Base-by-base conservation (phyloP, 148 eudicot genomes). In the Cornus florida region DNA sequence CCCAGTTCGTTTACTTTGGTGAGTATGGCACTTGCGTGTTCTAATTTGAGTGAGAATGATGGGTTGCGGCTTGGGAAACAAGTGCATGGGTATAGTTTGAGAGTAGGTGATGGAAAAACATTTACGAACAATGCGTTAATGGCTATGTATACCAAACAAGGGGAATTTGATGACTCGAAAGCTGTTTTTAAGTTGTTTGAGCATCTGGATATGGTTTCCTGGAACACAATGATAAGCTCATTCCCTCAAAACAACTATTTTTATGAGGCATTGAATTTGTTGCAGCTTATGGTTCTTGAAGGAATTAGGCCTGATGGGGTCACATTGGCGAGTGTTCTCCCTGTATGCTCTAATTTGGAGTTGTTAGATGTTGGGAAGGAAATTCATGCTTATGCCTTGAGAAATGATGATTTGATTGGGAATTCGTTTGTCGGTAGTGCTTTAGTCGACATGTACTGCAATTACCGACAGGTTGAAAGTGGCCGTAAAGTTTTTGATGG, bases 391-490 rank as follows among this genome's bases (percentile, higher is more conserved):
- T 95, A 89, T 79, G 91, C 84, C 17, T 78, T 89, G 80, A 88
- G 88, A 80, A 88, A 89, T 78, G 88, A 78, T 46, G 73, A 76
- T 66, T 79, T 95, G 70, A 83, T 87, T 72, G 85, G 72, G 60
- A 94, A 94, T 81, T 79, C 92, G 2, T 94, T 87, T 82, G 95
- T 94, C 81, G 79, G 88, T 77, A 92, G 94, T 86, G 91, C 97
- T 81, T 88, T 94, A 73, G 94, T 92, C 31, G 97, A 92, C 82
- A 92, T 94, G 98, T 92, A 94, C 77, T 90, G 98, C 84, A 94
- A 91, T 83, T 92, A 97, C 78, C 88, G 88, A 77, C 75, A 87
- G 71, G 90, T 90, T 39, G 83, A n/a, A 19, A 84, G 81, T 75
- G 98, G 91, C 46, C 83, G 88, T n/a, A n/a, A n/a, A n/a, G n/a